These are phyloP conservation scores for Ochetophila trinervis DNA, from an alignment of 306 rosid genomes.

Conservation along the genomic window DNA sequence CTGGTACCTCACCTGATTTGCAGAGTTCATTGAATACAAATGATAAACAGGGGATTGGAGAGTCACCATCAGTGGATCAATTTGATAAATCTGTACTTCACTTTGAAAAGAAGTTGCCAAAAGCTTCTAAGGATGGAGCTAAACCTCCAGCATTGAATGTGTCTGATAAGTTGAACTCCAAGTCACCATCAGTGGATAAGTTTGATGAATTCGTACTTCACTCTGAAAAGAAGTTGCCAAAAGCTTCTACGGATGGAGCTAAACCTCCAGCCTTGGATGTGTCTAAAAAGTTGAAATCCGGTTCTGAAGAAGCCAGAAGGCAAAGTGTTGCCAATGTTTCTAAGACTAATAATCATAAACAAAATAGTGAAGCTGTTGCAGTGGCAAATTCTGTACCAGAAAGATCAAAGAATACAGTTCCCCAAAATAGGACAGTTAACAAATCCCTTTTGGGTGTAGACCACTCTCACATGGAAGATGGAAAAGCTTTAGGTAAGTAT, in stretches of 20 bases:
- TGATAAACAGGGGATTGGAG: constrained; percentile 18
- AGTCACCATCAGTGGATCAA: constrained; percentile 25
- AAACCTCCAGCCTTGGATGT: constrained; percentile 29
- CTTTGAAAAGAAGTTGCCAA: constrained; percentile 33
- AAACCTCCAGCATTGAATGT: constrained; percentile 29
- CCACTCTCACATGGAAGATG: constrained; percentile 3
- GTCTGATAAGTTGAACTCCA: constrained; percentile 40
- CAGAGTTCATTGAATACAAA: constrained; percentile 18
- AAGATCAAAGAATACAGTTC: constrained; percentile 29
- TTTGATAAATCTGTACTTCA: constrained; percentile 21
- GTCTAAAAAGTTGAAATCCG: constrained; percentile 37
- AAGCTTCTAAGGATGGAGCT: constrained; percentile 30
- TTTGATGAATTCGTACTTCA: constrained; percentile 22
- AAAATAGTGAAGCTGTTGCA: constrained; percentile 25
- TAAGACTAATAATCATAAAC: constrained; percentile 25
- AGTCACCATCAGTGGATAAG: constrained; percentile 26
- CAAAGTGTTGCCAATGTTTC: constrained; percentile 28
- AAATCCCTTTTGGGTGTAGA: constrained; percentile 16
- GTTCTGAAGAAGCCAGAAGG: constrained; percentile 32
- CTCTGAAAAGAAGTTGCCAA: constrained; percentile 33
- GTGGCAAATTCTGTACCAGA: constrained; percentile 31
- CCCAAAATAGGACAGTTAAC: constrained; percentile 22
- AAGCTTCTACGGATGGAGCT: constrained; percentile 30
- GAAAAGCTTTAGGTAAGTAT: constrained; percentile 31
- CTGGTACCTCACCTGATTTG: constrained; percentile 6